Evolutionary conservation across 306 rosid species (phyloP).

Genomic region (Spatholobus suberectus): DNA sequence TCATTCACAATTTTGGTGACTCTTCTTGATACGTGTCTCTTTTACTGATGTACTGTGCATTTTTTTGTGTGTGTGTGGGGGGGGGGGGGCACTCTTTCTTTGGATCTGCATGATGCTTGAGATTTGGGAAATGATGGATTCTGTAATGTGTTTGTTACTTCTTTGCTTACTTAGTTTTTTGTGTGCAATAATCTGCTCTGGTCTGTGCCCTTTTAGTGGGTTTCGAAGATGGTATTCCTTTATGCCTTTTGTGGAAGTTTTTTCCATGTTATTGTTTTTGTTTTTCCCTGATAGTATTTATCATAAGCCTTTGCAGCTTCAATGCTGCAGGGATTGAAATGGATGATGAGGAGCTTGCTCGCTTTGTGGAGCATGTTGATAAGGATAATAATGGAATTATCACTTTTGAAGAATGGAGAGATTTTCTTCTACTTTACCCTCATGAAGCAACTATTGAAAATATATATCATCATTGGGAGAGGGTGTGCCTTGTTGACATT

Average conservation of each 20-base stretch:
- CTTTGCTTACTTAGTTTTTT: slow-evolving; percentile 16
- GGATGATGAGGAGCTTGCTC: slow-evolving; percentile 58
- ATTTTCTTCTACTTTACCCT: slow-evolving; percentile 64
- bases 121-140: slow-evolving; percentile 2
- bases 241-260: neutral
- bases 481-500: slow-evolving; percentile 60
- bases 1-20: neutral
- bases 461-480: slow-evolving; percentile 62
- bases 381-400: slow-evolving; percentile 61
- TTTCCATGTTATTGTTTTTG: neutral
- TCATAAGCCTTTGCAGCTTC: slow-evolving; percentile 53
- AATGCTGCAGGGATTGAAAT: slow-evolving; percentile 58
- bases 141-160: slow-evolving; percentile 20
- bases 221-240: slow-evolving; percentile 24
- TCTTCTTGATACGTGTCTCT: neutral
- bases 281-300: slow-evolving; percentile 36
- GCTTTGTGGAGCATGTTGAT: slow-evolving; percentile 63
- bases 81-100: neutral
- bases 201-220: neutral
- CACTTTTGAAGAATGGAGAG: slow-evolving; percentile 69
- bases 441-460: slow-evolving; percentile 65
- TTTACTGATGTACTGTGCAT: neutral
- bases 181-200: slow-evolving; percentile 26
- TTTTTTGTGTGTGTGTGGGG: neutral
- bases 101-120: slow-evolving; percentile 18